Base-by-base conservation (phyloP, 768 basidiomycete species). In the Lactifluus volemus region DNA sequence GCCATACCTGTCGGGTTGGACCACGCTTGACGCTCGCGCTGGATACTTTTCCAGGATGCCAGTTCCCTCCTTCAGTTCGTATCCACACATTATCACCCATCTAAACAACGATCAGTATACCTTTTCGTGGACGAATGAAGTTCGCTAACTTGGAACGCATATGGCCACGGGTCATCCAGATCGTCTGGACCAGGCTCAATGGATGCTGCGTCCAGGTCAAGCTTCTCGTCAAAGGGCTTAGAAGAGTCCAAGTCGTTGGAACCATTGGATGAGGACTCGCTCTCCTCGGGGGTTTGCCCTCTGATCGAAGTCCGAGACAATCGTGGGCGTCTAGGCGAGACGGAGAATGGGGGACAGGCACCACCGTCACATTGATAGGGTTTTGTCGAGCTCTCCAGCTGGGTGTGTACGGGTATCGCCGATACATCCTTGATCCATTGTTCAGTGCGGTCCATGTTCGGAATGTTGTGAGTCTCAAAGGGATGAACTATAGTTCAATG, bases 101-200 rank as follows among this genome's bases (percentile, higher is more conserved):
- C 63, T 64, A 45, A 49, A 34, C 30, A 53, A 39, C 15, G 7
- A n/a, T 63, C 55, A 62, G 53, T 25, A 30, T 32, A 30, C 44
- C 41, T 25, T 45, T 7, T 32, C 32, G 51, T 9, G 19, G 44
- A 32, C 8, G 3, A 32, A 25, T 53, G 36, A 19, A 4, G 9
- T 51, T 44, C 6, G 44, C 60, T 47, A 38, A 64, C 62, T 52
- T 52, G 51, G 50, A 65, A 66, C 10, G 60, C 55, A 49, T 65
- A 65, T 25, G 57, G 60, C 65, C 65, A 66, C 4, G 65, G 58
- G 2, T 66, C 63, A 30, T 66, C 60, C n/a, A 66, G 58, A 17
- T 66, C 57, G 12, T 59, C 58, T 14, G 65, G 63, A 17, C 59
- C 59, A 19, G 41, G 19, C 49, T 65, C 64, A 15, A 14, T 15